These are phyloP conservation scores for Tricholoma hemisulphureum DNA, from an alignment of 768 basidiomycete species.

Conservation along the genomic window DNA sequence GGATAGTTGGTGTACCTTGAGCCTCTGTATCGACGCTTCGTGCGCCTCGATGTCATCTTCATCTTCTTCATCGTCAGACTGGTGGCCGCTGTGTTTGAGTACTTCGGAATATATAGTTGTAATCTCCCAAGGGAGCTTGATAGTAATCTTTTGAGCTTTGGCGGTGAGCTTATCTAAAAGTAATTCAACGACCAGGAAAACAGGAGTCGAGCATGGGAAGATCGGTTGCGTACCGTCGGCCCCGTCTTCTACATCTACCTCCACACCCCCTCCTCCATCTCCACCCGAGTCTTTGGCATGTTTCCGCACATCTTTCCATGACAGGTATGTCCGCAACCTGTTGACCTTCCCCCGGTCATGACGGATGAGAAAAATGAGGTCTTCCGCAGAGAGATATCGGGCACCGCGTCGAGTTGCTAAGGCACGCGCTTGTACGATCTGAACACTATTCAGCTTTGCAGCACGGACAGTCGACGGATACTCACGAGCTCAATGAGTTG, in stretches of 20 bases:
- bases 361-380: slow-evolving; percentile 94
- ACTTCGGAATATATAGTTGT: slow-evolving; percentile 90
- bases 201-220: neutral
- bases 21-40: slow-evolving; percentile 85
- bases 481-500: slow-evolving; percentile 88
- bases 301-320: slow-evolving; percentile 97
- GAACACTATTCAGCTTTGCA: neutral
- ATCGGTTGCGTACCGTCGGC: slow-evolving; percentile 61
- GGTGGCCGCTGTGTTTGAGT: slow-evolving; percentile 68
- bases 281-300: slow-evolving; percentile 90
- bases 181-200: neutral
- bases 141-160: slow-evolving; percentile 90
- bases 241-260: slow-evolving; percentile 84
- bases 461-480: neutral
- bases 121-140: slow-evolving; percentile 96
- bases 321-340: slow-evolving; percentile 86
- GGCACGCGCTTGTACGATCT: slow-evolving; percentile 89
- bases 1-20: slow-evolving; percentile 51
- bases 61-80: slow-evolving; percentile 93
- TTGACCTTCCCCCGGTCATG: slow-evolving; percentile 95
- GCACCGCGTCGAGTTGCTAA: slow-evolving; percentile 81
- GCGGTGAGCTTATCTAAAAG: slow-evolving; percentile 69
- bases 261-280: slow-evolving; percentile 75
- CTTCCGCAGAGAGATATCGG: slow-evolving; percentile 86
- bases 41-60: slow-evolving; percentile 96